A percentile compares a stretch with the other conserved stretches of the same genome.
These are phyloP conservation scores for Flammula alnicola DNA, from an alignment of 1,284 basidiomycete species.

Conservation along the genomic window DNA sequence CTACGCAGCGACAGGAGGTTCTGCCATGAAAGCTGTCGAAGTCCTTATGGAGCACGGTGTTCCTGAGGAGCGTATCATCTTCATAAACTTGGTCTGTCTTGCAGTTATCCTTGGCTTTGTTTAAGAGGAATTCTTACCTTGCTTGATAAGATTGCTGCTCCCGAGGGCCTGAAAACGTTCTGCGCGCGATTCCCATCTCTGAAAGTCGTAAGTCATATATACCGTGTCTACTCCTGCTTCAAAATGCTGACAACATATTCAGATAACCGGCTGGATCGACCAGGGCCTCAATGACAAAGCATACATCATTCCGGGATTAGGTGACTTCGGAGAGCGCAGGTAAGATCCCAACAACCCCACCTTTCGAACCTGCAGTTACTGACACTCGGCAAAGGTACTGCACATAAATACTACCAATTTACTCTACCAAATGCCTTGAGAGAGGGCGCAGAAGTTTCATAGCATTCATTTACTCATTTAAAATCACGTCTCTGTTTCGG, in stretches of 20 bases:
- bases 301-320: slow-evolving; percentile 88
- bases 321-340: slow-evolving; percentile 92
- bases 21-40: slow-evolving; percentile 97
- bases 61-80: slow-evolving; percentile 89
- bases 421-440: not conserved
- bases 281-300: slow-evolving; percentile 89
- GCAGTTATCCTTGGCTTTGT: not conserved
- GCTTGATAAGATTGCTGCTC: slow-evolving; percentile 78
- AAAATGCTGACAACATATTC: slow-evolving; percentile 29
- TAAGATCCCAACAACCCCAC: slow-evolving; percentile 32
- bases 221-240: not conserved
- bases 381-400: slow-evolving; percentile 15
- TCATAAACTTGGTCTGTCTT: slow-evolving; percentile 85
- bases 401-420: slow-evolving; percentile 7
- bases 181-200: slow-evolving; percentile 81
- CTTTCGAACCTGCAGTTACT: not conserved
- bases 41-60: slow-evolving; percentile 92
- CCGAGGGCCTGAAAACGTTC: slow-evolving; percentile 89
- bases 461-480: too few relatives aligned
- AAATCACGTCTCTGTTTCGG: too few relatives aligned
- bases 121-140: not conserved
- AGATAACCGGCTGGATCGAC: slow-evolving; percentile 98
- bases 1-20: slow-evolving; percentile 98
- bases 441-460: not conserved
- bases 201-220: slow-evolving; percentile 68